Base-by-base conservation (phyloP, 257 asterid species). In the Salvia rosmarinus region DNA sequence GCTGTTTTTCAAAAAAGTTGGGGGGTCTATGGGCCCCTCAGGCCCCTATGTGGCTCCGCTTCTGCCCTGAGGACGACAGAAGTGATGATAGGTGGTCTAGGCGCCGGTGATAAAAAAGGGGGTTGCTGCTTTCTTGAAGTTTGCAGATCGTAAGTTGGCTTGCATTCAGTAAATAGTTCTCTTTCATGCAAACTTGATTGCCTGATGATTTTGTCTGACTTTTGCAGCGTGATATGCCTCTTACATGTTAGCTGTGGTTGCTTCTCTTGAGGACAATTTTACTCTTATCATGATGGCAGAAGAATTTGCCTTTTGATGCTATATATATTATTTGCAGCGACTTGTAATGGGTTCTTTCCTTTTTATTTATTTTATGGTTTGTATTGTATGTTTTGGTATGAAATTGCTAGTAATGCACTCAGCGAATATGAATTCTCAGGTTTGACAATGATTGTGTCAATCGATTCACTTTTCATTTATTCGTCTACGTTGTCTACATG, bases 21-120 rank as follows among this genome's bases (percentile, higher is more conserved):
- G n/a, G n/a, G n/a, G n/a, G n/a, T n/a, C n/a, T n/a, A n/a, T n/a
- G n/a, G n/a, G n/a, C n/a, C n/a, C n/a, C n/a, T n/a, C n/a, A n/a
- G n/a, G n/a, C n/a, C n/a, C n/a, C n/a, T n/a, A n/a, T n/a, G n/a
- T n/a, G n/a, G n/a, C n/a, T n/a, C n/a, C n/a, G n/a, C n/a, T n/a
- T n/a, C n/a, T n/a, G n/a, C 39, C 16, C 71, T 28, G 83, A 82
- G 58, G 87, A 80, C 73, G 96, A 79, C 54, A 81, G 83, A 75
- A 65, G 77, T 60, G 92, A 82, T n/a, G 92, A 84, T 34, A 78
- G 85, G 78, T 77, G 79, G 44, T 68, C 90, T 11, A 75, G 87
- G 64, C 85, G 66, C 49, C 78, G 82, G 71, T 66, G 67, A 28
- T 72, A 32, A 72, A 37, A 19, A 0, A n/a, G 16, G n/a, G 35